Conservation (phyloP, 139 green algal genomes). For the Picocystis salinarum region DNA sequence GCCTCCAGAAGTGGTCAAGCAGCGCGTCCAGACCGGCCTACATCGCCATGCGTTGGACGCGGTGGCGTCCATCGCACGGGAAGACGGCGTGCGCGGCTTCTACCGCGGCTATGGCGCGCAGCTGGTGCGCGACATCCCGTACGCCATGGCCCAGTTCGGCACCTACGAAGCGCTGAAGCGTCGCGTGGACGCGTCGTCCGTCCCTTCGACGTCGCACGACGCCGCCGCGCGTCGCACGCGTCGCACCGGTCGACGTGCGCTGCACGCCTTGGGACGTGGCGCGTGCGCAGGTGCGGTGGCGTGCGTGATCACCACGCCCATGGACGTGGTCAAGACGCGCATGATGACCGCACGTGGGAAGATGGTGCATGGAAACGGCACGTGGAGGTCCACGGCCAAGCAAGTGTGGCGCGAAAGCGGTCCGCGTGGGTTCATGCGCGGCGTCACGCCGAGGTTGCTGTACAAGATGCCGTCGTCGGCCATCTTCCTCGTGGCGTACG, state of each 20-base stretch:
- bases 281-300: slow-evolving; percentile 9
- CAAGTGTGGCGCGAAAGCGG: not conserved
- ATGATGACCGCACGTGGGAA: slow-evolving; percentile 20
- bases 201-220: too few species aligned
- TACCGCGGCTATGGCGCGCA: slow-evolving; percentile 9
- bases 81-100: slow-evolving; percentile 1
- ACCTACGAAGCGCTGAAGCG: slow-evolving; percentile 16
- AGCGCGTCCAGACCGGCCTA: slow-evolving; percentile 20
- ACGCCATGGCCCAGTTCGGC: slow-evolving; percentile 16
- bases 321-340: slow-evolving; percentile 17
- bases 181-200: not conserved
- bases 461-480: not conserved
- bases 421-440: not conserved
- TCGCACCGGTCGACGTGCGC: too few species aligned
- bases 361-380: too few species aligned
- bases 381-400: too few species aligned
- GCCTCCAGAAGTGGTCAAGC: slow-evolving; percentile 21
- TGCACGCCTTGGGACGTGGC: too few species aligned
- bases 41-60: slow-evolving; percentile 11
- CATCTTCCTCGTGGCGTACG: too few species aligned
- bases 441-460: not conserved
- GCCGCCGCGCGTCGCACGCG: too few species aligned
- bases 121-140: slow-evolving; percentile 22
- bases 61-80: slow-evolving; percentile 1
- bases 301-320: slow-evolving; percentile 12